Evolutionary conservation across 495 filamentous ascomycete species (phyloP).

Genomic region (Aspergillus campestris): DNA sequence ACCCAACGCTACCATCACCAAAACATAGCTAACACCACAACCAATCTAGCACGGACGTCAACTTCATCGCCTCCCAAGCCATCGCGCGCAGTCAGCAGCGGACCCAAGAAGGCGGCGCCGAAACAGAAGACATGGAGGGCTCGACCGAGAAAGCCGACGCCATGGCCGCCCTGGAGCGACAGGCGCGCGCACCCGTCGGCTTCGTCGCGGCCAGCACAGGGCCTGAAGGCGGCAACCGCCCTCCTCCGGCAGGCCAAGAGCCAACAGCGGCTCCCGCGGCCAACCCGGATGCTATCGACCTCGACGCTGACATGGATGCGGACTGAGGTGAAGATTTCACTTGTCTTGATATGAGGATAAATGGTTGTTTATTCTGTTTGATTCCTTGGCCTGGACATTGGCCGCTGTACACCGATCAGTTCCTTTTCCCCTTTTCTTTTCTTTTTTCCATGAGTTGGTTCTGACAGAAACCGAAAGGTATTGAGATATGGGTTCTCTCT

Average conservation of each 20-base stretch:
- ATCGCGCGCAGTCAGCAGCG: conserved; percentile 68
- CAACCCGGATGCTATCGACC: conserved; percentile 86
- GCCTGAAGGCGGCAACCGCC: conserved; percentile 62
- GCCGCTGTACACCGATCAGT: not conserved
- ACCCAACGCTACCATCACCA: not conserved
- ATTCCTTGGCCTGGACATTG: not conserved
- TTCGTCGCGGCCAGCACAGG: conserved; percentile 85
- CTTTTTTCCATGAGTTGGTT: not conserved
- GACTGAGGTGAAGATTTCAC: conserved; percentile 17
- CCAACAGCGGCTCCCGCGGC: conserved; percentile 38
- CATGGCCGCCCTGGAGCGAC: conserved; percentile 84
- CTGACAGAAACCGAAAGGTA: not conserved
- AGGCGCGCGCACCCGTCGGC: conserved; percentile 79
- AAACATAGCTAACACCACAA: conserved; percentile 5
- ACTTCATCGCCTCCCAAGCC: conserved; percentile 95
- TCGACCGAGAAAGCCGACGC: conserved; percentile 61
- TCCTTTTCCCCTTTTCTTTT: conserved; percentile 3
- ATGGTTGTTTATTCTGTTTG: not conserved
- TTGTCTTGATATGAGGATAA: no score
- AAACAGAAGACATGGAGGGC: conserved; percentile 37
- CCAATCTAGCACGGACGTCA: conserved; percentile 72
- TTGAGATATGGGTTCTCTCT: no score
- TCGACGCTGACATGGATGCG: conserved; percentile 58
- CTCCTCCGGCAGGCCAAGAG: conserved; percentile 30
- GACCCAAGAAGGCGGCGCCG: conserved; percentile 33